A percentile compares a stretch with the other conserved stretches of the same genome.
Conservation (phyloP, 202 grass and related monocot species). For the Tripidium arundinaceum region DNA sequence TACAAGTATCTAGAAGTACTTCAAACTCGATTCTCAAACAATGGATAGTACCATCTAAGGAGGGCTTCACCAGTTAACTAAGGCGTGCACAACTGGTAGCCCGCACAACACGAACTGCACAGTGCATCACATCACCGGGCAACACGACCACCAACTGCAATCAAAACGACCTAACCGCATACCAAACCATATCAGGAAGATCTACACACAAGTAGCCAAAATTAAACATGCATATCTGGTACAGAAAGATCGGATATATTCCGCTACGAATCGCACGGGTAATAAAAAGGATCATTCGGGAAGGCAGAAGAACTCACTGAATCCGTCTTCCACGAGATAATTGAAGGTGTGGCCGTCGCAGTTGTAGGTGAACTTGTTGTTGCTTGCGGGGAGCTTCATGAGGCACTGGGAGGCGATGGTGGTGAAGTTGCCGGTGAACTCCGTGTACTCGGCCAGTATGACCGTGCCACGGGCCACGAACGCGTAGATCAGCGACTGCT, state of each 20-base stretch:
- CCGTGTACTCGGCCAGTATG: constrained; percentile 84
- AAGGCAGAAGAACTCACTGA: constrained; percentile 49
- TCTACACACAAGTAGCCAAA: neutral
- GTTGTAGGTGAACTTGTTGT: constrained; percentile 90
- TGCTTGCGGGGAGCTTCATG: constrained; percentile 85
- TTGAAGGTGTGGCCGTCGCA: constrained; percentile 95
- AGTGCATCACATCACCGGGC: neutral
- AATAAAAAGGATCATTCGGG: neutral
- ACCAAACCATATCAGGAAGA: constrained; percentile 9
- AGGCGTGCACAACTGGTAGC: neutral
- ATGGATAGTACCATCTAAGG: neutral
- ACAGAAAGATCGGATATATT: constrained; percentile 1
- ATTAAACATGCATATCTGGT: neutral
- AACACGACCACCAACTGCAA: neutral
- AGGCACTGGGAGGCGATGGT: constrained; percentile 94
- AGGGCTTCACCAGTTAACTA: neutral
- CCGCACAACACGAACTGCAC: neutral
- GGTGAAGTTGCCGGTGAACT: constrained; percentile 97
- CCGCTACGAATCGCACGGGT: neutral
- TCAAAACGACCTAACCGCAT: neutral
- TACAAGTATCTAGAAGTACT: neutral
- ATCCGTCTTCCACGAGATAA: constrained; percentile 91
- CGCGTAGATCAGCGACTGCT: constrained; percentile 91
- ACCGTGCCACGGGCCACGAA: constrained; percentile 92
- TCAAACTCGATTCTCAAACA: neutral